A percentile compares a stretch with the other conserved stretches of the same genome.
Conservation (phyloP, 2,329 filamentous ascomycete species). For the Eurotiales sp. region DNA sequence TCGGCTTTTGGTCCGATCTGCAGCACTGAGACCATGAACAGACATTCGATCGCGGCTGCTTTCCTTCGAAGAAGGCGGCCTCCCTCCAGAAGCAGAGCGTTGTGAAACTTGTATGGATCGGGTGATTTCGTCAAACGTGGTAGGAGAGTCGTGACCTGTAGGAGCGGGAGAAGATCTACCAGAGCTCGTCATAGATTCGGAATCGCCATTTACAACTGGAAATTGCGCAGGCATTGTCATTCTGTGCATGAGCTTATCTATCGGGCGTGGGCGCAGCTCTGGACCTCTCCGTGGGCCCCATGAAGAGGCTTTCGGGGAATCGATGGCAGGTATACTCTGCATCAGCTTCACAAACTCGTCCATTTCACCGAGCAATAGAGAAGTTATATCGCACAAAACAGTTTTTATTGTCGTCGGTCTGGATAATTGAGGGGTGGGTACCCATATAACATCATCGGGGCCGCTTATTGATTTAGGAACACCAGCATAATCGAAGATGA, state of each 20-base stretch:
- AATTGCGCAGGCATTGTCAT: conserved; percentile 74
- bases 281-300: conserved; percentile 49
- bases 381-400: conserved; percentile 74
- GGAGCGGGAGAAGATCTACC: conserved; percentile 33
- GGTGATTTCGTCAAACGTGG: conserved; percentile 53
- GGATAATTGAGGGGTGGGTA: conserved; percentile 65
- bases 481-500: conserved; percentile 71
- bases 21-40: conserved; percentile 67
- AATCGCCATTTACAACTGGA: conserved; percentile 40
- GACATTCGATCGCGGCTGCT: conserved; percentile 60
- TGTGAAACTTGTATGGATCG: conserved; percentile 39
- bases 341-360: conserved; percentile 68
- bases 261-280: conserved; percentile 39
- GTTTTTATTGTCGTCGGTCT: conserved; percentile 78
- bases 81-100: conserved; percentile 36
- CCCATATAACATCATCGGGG: conserved; percentile 63
- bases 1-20: conserved; percentile 74
- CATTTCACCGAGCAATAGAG: conserved; percentile 70
- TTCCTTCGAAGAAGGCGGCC: conserved; percentile 44
- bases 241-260: conserved; percentile 61
- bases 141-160: conserved; percentile 43
- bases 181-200: conserved; percentile 37
- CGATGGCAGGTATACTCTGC: conserved; percentile 69
- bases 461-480: conserved; percentile 52
- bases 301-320: conserved; percentile 61